Conservation (phyloP, 345 rosid genomes). For the Camelina laxa region DNA sequence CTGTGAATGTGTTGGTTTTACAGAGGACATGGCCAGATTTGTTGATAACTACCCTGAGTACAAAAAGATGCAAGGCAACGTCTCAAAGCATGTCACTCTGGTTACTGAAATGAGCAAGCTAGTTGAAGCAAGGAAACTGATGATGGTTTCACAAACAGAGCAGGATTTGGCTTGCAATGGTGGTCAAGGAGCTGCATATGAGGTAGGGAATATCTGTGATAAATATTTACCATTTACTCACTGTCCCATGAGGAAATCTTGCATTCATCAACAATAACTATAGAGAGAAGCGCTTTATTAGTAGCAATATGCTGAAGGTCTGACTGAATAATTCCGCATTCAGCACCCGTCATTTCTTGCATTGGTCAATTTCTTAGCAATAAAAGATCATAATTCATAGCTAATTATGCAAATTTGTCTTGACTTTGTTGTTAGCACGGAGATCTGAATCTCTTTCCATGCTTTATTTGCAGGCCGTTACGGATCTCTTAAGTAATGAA, state of each 20-base stretch:
- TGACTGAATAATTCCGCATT: conserved; percentile 9
- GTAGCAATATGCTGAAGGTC: conserved; percentile 22
- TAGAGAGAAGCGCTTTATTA: not conserved
- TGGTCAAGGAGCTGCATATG: conserved; percentile 98
- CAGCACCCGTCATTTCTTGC: not conserved
- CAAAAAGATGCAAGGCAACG: conserved; percentile 97
- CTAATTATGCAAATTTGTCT: not conserved
- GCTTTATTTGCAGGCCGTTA: conserved; percentile 76
- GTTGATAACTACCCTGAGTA: conserved; percentile 96
- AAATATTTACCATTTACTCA: conserved; percentile 15
- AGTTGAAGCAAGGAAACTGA: conserved; percentile 91
- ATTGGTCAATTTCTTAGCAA: not conserved
- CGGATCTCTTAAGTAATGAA: conserved; percentile 82
- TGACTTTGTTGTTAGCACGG: conserved; percentile 15
- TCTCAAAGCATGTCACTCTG: conserved; percentile 93
- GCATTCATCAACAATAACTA: not conserved
- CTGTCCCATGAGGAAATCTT: conserved; percentile 5
- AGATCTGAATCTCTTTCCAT: conserved; percentile 38
- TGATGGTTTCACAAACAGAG: conserved; percentile 90
- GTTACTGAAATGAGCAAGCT: conserved; percentile 98
- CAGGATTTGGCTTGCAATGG: conserved; percentile 99
- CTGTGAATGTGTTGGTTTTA: conserved; percentile 44
- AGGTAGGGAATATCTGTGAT: conserved; percentile 54
- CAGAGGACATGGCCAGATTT: conserved; percentile 99
- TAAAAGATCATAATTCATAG: not conserved